Evolutionary conservation across 345 rosid species (phyloP).

Genomic region (Eutrema heterophyllum): DNA sequence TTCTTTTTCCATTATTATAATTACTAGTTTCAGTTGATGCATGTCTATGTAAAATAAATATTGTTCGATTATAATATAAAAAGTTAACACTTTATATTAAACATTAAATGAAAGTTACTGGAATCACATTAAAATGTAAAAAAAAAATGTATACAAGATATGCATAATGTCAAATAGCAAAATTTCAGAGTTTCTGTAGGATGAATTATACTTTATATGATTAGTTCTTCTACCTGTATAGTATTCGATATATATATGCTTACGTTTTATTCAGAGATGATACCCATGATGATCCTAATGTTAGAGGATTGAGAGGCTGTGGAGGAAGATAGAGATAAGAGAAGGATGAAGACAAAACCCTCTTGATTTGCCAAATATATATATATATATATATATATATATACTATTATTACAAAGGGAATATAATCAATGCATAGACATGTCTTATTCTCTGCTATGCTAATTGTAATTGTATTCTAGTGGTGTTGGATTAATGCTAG

Average conservation of each 20-base stretch:
- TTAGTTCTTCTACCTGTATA: background rate
- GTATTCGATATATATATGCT: background rate
- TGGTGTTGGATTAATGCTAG: background rate
- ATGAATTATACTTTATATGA: background rate
- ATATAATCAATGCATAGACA: slow-evolving; percentile 11
- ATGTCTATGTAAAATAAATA: background rate
- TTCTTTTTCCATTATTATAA: background rate
- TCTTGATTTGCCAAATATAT: background rate
- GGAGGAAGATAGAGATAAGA: slow-evolving; percentile 26
- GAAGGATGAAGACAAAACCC: slow-evolving; percentile 21
- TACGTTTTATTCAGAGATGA: background rate
- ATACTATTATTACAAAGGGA: slow-evolving; percentile 11
- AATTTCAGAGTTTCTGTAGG: background rate
- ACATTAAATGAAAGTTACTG: background rate
- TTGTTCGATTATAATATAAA: background rate
- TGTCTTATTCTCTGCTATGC: slow-evolving; percentile 12
- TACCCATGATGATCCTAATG: slow-evolving; percentile 1
- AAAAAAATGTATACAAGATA: background rate
- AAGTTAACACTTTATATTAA: background rate
- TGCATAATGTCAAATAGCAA: background rate
- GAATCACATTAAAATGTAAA: background rate
- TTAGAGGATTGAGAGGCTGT: slow-evolving; percentile 30
- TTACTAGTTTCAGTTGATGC: background rate
- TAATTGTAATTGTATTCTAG: slow-evolving; percentile 15
- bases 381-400: too few relatives aligned